Base-by-base conservation (phyloP, 2,329 filamentous ascomycete genomes). In the Coleophoma crateriformis region DNA sequence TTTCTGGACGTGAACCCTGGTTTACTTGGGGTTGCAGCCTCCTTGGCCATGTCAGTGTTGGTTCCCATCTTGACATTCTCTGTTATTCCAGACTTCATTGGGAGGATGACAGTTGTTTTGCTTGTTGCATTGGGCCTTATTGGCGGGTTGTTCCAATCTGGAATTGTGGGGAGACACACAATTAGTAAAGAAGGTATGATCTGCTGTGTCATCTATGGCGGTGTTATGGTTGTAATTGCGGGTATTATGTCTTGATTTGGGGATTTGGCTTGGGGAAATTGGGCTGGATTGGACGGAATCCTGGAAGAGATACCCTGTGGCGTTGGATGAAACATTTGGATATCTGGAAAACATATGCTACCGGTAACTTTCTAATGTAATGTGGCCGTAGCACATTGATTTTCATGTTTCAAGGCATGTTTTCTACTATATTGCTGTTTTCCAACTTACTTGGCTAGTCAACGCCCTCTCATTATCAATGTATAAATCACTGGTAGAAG, bases 11-110 rank as follows among this genome's bases (percentile, higher is more conserved):
- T 59, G 54, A 45, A 51, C 22, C 45, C 49, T 3, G 33, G 39
- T 3, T 51, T 64, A 3, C 55, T 54, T 5, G 53, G 50, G 2
- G 51, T 74, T 4, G 73, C 76, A 7, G 59, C 72, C 17, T 72
- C 76, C 1, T 65, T 77, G 10, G 76, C 75, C 0, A 68, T 84
- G 1, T 73, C 73, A 0, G 68, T 85, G 2, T 64, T 85, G 6
- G 65, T 81, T 0, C 82, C 83, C 0, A 69, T 84, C 1, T 58
- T 85, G 8, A 73, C 78, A 0, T 86, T 85, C 58, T 64, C 73
- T 5, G 69, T 82, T 19, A 77, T 85, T 17, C 71, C 75, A 0
- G 73, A 75, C 6, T 81, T 84, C 52, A 61, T 76, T 0, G 78
- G 76, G 2, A 73, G 81, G n/a, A 71, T 85, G 54, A 74, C 75